These are phyloP conservation scores for Eucalyptus erythrocorys DNA, from an alignment of 345 rosid species.

Conservation along the genomic window DNA sequence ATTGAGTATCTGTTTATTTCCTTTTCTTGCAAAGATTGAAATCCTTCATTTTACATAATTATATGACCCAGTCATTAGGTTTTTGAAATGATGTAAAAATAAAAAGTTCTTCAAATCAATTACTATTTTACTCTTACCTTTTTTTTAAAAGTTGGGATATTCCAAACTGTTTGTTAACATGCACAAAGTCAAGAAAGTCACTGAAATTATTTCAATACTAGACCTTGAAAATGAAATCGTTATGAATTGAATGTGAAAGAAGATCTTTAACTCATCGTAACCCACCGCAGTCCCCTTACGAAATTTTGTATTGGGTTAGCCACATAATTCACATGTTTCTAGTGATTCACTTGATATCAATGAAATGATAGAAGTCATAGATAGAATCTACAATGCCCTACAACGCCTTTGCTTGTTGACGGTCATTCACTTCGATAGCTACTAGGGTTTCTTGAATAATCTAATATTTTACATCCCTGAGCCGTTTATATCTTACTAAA, in stretches of 20 bases:
- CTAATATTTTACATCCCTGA: background rate
- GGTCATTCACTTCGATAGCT: background rate
- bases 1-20: background rate
- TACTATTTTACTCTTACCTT: background rate
- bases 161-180: background rate
- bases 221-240: background rate
- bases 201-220: background rate
- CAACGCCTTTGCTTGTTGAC: background rate
- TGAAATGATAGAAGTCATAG: background rate
- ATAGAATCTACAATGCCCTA: background rate
- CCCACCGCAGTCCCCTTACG: fast-evolving
- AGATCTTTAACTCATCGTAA: background rate
- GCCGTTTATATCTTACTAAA: background rate
- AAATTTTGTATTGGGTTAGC: background rate
- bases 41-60: background rate
- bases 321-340: background rate
- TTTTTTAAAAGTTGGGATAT: background rate
- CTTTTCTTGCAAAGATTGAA: background rate
- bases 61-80: background rate
- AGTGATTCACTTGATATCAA: background rate
- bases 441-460: background rate
- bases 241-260: background rate
- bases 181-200: background rate
- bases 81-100: background rate
- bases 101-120: background rate